phyloP scores from a whole-genome alignment of 1,139 yeast genomes.

The Yamadazyma mexicana region DNA sequence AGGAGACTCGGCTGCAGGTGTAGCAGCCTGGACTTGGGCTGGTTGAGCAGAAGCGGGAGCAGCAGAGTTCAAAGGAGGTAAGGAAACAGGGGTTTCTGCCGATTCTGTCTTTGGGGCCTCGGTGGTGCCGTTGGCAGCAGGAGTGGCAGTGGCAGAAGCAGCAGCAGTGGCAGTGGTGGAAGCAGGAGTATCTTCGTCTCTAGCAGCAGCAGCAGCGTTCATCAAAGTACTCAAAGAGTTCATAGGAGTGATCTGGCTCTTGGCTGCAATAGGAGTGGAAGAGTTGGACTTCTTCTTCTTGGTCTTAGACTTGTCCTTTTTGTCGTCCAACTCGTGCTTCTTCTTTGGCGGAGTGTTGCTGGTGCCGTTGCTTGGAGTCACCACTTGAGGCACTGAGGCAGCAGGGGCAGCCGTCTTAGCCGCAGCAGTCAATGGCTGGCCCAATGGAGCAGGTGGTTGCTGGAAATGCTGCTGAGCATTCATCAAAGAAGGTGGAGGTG shows the following conservation, averaged over 20 bases:
- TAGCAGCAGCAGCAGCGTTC: slow-evolving; percentile 29
- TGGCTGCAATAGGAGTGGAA: slow-evolving; percentile 17
- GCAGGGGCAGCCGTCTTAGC: neutral
- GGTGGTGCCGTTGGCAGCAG: slow-evolving; percentile 10
- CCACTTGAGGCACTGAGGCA: neutral
- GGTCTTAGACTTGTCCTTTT: slow-evolving; percentile 21
- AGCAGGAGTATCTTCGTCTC: slow-evolving; percentile 11
- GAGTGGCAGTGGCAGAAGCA: neutral
- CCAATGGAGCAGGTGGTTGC: slow-evolving; percentile 11
- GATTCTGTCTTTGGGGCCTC: slow-evolving; percentile 1
- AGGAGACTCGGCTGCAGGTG: slow-evolving; percentile 5
- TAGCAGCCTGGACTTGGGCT: slow-evolving; percentile 5
- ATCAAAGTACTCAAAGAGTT: slow-evolving; percentile 26
- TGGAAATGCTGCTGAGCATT: slow-evolving; percentile 13
- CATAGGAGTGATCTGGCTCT: slow-evolving; percentile 15
- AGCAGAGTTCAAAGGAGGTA: slow-evolving; percentile 9
- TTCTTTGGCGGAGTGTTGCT: slow-evolving; percentile 8
- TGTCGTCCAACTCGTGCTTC: slow-evolving; percentile 43
- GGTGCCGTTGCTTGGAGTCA: neutral
- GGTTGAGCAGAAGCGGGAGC: slow-evolving; percentile 5
- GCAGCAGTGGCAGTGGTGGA: neutral
- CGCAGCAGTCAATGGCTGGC: slow-evolving; percentile 3
- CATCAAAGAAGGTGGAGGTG: slow-evolving; percentile 12
- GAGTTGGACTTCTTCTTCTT: slow-evolving; percentile 20
- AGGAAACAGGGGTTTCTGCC: slow-evolving; percentile 5